These are phyloP conservation scores for Colletotrichum scovillei DNA, from an alignment of 2,329 filamentous ascomycete genomes.

Conservation along the genomic window DNA sequence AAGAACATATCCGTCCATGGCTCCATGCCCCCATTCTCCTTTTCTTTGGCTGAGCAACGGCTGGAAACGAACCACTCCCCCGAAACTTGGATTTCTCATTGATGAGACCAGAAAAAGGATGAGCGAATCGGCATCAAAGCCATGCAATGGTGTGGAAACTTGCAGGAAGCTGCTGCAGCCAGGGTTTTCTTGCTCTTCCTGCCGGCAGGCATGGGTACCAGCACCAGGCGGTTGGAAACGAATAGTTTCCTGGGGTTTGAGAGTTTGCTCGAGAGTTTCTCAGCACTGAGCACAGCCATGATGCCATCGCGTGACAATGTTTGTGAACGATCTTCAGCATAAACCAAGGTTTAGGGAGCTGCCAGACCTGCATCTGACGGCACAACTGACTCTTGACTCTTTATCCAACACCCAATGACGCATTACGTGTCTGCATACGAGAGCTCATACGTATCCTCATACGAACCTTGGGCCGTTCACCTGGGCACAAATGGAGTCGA, in stretches of 20 bases:
- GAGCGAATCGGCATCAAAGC: conserved; percentile 27
- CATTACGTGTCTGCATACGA: background rate
- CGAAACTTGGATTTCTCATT: background rate
- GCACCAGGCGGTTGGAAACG: conserved; percentile 19
- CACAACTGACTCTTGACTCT: background rate
- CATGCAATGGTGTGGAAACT: conserved; percentile 15
- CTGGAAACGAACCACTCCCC: conserved; percentile 11
- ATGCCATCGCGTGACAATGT: background rate
- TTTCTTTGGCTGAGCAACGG: conserved; percentile 30
- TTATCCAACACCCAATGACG: background rate
- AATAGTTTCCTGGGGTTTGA: background rate
- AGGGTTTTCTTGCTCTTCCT: background rate
- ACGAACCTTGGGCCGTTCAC: background rate
- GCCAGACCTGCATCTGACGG: background rate
- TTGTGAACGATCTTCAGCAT: background rate
- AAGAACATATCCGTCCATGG: background rate
- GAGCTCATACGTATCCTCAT: background rate
- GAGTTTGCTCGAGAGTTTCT: background rate
- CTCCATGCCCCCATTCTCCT: background rate
- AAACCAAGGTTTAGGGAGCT: background rate
- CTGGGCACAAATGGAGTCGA: background rate
- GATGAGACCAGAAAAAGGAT: background rate
- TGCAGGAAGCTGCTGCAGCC: conserved; percentile 4
- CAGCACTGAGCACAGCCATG: background rate
- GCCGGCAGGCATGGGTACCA: conserved; percentile 9